A percentile compares a stretch with the other conserved stretches of the same genome.
These are phyloP conservation scores for Hymenoscyphus scutula DNA, from an alignment of 2,329 filamentous ascomycete genomes.

Conservation along the genomic window DNA sequence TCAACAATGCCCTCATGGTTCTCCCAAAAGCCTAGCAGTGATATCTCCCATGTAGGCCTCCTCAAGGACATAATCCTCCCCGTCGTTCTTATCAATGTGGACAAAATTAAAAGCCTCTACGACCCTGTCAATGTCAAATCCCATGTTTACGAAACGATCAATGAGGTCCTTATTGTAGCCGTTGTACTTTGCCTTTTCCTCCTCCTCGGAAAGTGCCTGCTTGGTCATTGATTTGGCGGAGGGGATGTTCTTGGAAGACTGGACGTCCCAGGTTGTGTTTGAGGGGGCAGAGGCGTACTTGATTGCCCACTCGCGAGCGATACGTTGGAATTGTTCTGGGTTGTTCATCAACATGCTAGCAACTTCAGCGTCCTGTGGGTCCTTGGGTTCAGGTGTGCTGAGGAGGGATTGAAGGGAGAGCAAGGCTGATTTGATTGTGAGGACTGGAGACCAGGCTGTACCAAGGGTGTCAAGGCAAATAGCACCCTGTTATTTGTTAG, in stretches of 20 bases:
- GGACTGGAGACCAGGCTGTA: slow-evolving; percentile 88
- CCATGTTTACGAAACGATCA: slow-evolving; percentile 84
- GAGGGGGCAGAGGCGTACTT: slow-evolving; percentile 74
- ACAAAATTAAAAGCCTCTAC: slow-evolving; percentile 80
- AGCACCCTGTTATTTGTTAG: slow-evolving; percentile 64
- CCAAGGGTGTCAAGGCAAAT: slow-evolving; percentile 95
- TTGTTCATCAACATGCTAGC: slow-evolving; percentile 82
- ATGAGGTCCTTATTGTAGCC: slow-evolving; percentile 85
- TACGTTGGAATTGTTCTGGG: slow-evolving; percentile 74
- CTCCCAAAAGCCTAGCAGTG: slow-evolving; percentile 78
- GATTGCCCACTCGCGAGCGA: slow-evolving; percentile 89
- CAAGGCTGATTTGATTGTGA: slow-evolving; percentile 93
- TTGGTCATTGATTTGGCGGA: slow-evolving; percentile 27
- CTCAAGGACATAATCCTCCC: slow-evolving; percentile 81
- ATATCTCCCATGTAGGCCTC: slow-evolving; percentile 89
- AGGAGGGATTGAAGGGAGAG: slow-evolving; percentile 92
- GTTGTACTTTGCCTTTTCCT: slow-evolving; percentile 60
- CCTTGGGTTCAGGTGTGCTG: slow-evolving; percentile 89
- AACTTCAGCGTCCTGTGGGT: slow-evolving; percentile 95
- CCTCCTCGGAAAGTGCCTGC: slow-evolving; percentile 29
- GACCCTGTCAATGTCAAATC: slow-evolving; percentile 83
- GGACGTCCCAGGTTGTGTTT: slow-evolving; percentile 48
- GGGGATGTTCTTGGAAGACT: slow-evolving; percentile 36
- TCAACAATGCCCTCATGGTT: slow-evolving; percentile 46
- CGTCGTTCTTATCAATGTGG: slow-evolving; percentile 74